phyloP scores from a whole-genome alignment of 2,329 filamentous ascomycete genomes.

The Trichoderma semiorbis region DNA sequence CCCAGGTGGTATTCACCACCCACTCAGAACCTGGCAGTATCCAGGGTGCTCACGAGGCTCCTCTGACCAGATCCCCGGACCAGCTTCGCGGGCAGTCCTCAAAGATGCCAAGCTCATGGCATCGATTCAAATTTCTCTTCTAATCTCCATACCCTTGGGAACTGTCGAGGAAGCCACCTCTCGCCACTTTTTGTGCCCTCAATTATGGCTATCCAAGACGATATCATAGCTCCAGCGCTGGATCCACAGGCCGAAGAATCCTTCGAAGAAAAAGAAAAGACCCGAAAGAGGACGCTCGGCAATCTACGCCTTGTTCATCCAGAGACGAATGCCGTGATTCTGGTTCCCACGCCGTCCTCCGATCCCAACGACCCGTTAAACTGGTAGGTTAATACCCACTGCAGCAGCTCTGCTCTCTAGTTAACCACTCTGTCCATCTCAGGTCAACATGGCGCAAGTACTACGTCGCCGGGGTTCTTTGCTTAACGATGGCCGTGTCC shows the following conservation, averaged over 20 bases:
- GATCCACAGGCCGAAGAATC: slow-evolving; percentile 15
- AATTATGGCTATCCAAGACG: background rate
- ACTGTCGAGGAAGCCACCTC: background rate
- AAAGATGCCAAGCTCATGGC: background rate
- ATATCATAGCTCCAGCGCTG: slow-evolving; percentile 13
- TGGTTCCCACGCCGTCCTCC: slow-evolving; percentile 48
- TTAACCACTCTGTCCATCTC: slow-evolving; percentile 18
- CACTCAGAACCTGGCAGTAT: background rate
- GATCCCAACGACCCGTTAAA: slow-evolving; percentile 54
- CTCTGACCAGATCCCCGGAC: background rate
- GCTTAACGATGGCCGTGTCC: slow-evolving; percentile 52
- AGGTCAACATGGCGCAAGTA: slow-evolving; percentile 46
- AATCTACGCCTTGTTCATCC: slow-evolving; percentile 41
- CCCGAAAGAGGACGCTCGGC: slow-evolving; percentile 34
- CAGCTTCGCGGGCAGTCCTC: background rate
- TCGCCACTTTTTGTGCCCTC: background rate
- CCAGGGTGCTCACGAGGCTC: background rate
- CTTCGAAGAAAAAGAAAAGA: slow-evolving; percentile 14
- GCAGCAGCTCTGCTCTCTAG: background rate
- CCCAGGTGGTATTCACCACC: background rate
- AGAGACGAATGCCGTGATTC: slow-evolving; percentile 45
- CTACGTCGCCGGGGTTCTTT: slow-evolving; percentile 49
- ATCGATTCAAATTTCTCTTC: background rate
- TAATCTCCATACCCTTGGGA: background rate
- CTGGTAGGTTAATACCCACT: slow-evolving; percentile 36